phyloP scores from a whole-genome alignment of 352 stramenopile genomes.

The Thalassiosira exigua region DNA sequence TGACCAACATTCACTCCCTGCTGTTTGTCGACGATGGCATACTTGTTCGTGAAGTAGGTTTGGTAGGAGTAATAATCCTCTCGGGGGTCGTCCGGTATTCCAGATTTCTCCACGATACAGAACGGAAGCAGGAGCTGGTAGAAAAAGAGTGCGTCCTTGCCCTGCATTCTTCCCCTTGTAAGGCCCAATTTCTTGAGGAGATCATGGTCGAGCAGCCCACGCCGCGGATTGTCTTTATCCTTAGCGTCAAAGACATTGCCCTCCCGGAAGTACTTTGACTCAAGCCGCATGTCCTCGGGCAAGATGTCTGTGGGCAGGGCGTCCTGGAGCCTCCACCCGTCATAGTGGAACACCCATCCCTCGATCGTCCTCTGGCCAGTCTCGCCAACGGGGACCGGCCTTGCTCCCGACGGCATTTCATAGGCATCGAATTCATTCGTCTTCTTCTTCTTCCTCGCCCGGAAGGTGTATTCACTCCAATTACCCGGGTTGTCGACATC shows the following conservation, averaged over 20 bases:
- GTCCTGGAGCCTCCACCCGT: background rate
- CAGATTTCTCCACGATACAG: conserved; percentile 8
- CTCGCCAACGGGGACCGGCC: too few species aligned
- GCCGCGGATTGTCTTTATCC: too few species aligned
- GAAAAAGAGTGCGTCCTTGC: conserved; percentile 24
- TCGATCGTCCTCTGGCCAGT: background rate
- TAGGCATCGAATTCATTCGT: too few species aligned
- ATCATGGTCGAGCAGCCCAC: too few species aligned
- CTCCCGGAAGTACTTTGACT: too few species aligned
- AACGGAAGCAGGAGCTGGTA: conserved; percentile 17
- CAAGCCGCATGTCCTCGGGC: too few species aligned
- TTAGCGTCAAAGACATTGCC: too few species aligned
- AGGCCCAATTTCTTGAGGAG: too few species aligned
- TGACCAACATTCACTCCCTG: too few species aligned
- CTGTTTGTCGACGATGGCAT: conserved; percentile 20
- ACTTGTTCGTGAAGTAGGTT: conserved; percentile 10
- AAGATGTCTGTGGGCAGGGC: background rate
- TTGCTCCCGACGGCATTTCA: too few species aligned
- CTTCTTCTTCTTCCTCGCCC: too few species aligned
- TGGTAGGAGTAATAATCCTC: conserved; percentile 17
- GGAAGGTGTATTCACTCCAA: background rate
- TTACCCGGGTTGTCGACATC: background rate
- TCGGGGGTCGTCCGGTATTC: conserved; percentile 24
- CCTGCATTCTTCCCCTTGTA: conserved; percentile 14
- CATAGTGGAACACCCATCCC: background rate